Conservation (phyloP, 164 flowering plant genomes). For the Macadamia tetraphylla region DNA sequence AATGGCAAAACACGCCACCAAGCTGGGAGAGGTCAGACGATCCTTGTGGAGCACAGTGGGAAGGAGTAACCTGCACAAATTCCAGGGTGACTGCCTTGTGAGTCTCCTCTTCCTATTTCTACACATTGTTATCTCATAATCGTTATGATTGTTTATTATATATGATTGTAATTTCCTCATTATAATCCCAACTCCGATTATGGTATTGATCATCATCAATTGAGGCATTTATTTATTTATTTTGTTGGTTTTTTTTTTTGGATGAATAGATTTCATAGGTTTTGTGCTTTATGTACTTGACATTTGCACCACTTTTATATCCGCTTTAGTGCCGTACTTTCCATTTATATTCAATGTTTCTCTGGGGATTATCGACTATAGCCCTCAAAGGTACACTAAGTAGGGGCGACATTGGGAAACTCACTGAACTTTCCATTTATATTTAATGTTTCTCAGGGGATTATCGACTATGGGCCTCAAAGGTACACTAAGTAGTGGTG, state of each 20-base stretch:
- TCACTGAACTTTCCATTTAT: slow-evolving; percentile 30
- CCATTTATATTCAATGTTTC: background rate
- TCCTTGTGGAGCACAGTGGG: slow-evolving; percentile 77
- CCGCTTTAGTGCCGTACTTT: too few relatives aligned
- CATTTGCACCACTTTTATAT: too few relatives aligned
- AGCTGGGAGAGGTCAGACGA: slow-evolving; percentile 66
- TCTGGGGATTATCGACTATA: slow-evolving; percentile 77
- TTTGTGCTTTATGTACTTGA: background rate
- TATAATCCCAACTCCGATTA: background rate
- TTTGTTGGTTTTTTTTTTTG: background rate
- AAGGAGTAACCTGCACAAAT: slow-evolving; percentile 68
- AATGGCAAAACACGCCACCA: slow-evolving; percentile 73
- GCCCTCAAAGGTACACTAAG: slow-evolving; percentile 55
- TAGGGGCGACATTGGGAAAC: slow-evolving; percentile 70
- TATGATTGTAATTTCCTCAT: background rate
- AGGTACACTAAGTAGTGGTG: slow-evolving; percentile 60
- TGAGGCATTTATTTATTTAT: background rate
- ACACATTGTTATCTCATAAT: too few relatives aligned
- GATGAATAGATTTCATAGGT: background rate
- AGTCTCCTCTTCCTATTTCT: slow-evolving; percentile 15
- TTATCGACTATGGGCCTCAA: slow-evolving; percentile 68
- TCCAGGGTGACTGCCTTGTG: slow-evolving; percentile 71
- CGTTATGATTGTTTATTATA: too few relatives aligned
- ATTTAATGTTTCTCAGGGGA: slow-evolving; percentile 37
- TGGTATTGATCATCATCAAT: too few relatives aligned